These are phyloP conservation scores for Coniella vitis DNA, from an alignment of 2,329 filamentous ascomycete genomes.

Conservation along the genomic window DNA sequence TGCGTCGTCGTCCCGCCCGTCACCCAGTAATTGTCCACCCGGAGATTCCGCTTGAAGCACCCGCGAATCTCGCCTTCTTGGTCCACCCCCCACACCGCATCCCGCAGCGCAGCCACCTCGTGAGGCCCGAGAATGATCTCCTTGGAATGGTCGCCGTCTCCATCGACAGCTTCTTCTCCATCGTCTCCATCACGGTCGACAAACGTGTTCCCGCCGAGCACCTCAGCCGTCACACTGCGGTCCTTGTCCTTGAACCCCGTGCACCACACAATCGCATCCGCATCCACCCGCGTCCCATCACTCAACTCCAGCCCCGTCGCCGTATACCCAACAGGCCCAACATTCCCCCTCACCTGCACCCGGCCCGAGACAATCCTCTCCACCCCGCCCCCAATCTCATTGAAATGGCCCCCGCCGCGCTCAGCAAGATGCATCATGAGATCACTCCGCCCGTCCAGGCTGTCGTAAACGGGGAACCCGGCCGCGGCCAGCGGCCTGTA, in stretches of 20 bases:
- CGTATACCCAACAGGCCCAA: conserved; percentile 27
- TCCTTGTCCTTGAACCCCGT: conserved; percentile 32
- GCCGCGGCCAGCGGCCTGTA: conserved; percentile 26
- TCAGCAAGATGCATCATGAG: conserved; percentile 30
- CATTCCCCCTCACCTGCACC: conserved; percentile 24
- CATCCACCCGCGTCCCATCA: conserved; percentile 27
- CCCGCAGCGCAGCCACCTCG: conserved; percentile 26
- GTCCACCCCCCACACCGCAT: conserved; percentile 35
- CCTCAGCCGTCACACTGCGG: conserved; percentile 21
- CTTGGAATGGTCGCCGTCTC: not conserved
- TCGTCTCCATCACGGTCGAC: conserved; percentile 18
- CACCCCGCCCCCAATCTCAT: conserved; percentile 29
- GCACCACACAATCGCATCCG: conserved; percentile 34
- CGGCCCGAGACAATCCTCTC: conserved; percentile 26
- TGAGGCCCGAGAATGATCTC: conserved; percentile 20
- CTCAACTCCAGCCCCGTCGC: conserved; percentile 25
- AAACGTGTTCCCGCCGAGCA: conserved; percentile 18
- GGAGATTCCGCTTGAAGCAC: conserved; percentile 30
- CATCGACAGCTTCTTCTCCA: no score
- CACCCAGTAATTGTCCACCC: conserved; percentile 29
- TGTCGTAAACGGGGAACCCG: conserved; percentile 32
- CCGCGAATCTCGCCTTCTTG: conserved; percentile 35
- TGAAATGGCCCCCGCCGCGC: conserved; percentile 32
- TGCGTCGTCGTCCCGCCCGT: conserved; percentile 25
- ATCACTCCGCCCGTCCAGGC: conserved; percentile 17